Percentiles rank a stretch among this genome's conserved stretches.
phyloP scores from a whole-genome alignment of 164 flowering plant species.

The Magnolia officinalis region DNA sequence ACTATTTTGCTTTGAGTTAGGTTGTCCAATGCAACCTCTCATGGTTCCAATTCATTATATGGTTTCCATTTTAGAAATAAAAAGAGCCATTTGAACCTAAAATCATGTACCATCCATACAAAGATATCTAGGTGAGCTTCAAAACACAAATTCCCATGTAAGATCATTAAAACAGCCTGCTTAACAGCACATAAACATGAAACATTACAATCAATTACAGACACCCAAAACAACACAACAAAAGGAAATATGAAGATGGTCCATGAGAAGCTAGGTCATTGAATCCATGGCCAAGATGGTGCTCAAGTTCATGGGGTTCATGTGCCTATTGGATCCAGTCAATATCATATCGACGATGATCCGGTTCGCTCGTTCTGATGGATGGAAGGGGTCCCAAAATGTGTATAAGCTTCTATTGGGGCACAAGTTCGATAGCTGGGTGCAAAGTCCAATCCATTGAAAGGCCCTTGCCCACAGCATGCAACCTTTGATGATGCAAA shows the following conservation, averaged over 20 bases:
- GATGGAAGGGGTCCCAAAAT: slow-evolving; percentile 80
- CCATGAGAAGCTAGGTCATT: slow-evolving; percentile 19
- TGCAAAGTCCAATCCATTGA: slow-evolving; percentile 70
- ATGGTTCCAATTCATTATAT: too few relatives aligned
- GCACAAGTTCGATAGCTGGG: slow-evolving; percentile 49
- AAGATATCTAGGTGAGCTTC: too few relatives aligned
- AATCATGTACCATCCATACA: too few relatives aligned
- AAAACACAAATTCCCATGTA: too few relatives aligned
- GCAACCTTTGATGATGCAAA: slow-evolving; percentile 63
- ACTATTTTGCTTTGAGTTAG: too few relatives aligned
- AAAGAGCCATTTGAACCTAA: too few relatives aligned
- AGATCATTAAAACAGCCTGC: too few relatives aligned
- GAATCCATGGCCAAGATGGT: slow-evolving; percentile 64
- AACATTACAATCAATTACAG: not conserved
- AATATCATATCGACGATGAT: slow-evolving; percentile 47
- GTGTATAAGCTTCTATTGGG: slow-evolving; percentile 51
- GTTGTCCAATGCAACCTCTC: too few relatives aligned
- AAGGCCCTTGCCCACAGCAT: slow-evolving; percentile 86
- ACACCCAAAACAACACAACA: not conserved
- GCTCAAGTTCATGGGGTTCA: slow-evolving; percentile 82
- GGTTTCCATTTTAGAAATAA: too few relatives aligned
- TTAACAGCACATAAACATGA: too few relatives aligned
- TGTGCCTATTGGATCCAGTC: slow-evolving; percentile 40
- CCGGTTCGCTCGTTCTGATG: slow-evolving; percentile 62
- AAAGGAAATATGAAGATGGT: not conserved